Conservation (phyloP, 2,329 filamentous ascomycete species). For the Neonectria ditissima region DNA sequence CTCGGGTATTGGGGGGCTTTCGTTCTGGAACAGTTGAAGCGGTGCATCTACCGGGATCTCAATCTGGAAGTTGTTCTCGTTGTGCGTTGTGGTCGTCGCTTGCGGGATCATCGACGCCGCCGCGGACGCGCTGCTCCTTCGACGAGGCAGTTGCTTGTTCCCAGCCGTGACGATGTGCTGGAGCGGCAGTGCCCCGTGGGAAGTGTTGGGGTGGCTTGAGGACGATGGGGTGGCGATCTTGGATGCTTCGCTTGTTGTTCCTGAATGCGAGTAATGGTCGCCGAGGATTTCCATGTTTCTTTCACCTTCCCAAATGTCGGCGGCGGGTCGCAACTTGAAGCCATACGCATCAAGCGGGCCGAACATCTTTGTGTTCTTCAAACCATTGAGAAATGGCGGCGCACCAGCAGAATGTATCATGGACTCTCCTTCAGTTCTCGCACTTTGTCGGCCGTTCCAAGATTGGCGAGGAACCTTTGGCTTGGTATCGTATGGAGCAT, state of each 20-base stretch:
- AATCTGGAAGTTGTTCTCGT: conserved; percentile 54
- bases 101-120: conserved; percentile 55
- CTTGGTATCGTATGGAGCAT: conserved; percentile 59
- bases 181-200: conserved; percentile 24
- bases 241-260: conserved; percentile 35
- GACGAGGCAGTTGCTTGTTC: conserved; percentile 23
- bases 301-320: neutral
- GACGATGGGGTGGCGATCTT: conserved; percentile 42
- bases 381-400: neutral
- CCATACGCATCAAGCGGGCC: neutral
- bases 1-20: conserved; percentile 36
- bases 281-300: conserved; percentile 16
- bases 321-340: neutral
- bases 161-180: conserved; percentile 32
- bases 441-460: neutral
- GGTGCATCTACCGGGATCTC: conserved; percentile 33
- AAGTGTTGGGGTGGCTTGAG: conserved; percentile 32
- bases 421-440: neutral
- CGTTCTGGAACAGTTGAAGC: conserved; percentile 9
- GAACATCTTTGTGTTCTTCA: neutral
- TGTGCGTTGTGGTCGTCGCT: conserved; percentile 49
- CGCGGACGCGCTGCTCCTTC: conserved; percentile 54
- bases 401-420: neutral
- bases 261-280: conserved; percentile 15
- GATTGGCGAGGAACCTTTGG: neutral